Evolutionary conservation across 352 stramenopile species (phyloP), one percentile per base, ranked within the genome.

Genomic region (Lagenidium sp.): DNA sequence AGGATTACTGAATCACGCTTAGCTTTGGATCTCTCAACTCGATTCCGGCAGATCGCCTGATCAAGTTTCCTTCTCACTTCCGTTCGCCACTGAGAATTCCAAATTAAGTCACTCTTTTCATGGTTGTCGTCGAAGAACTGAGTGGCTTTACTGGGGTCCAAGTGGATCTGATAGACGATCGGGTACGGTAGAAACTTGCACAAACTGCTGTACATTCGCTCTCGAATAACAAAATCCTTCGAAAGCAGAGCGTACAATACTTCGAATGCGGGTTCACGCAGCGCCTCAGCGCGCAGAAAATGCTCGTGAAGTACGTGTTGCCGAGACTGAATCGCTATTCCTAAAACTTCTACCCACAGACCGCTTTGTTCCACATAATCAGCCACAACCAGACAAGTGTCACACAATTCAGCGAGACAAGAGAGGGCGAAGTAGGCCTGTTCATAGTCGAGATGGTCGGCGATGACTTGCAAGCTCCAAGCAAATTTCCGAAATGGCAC

Each of bases 51-150:
- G 43, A 91, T 86, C 35, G 87, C 72, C 36, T 82, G 46, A 32
- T 91, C 78, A 13, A 91, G 51, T 22, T 79, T 85, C 22, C 82
- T 76, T 3, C 78, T 75, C 25, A 91, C 78, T 54, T 78, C 73
- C 0, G 70, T 91, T 28, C 78, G 56, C 55, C 57, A 79, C 39
- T 84, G 65, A 12, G 75, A 86, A 49, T 91, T 86, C 78, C 78
- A 91, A 31, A 91, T 82, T 30, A 91, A 60, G 20, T 91, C 78
- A 19, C 72, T 85, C 42, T 88, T 91, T 7, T 88, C 73, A 41
- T 88, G 75, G 42, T 86, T 83, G 52, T 87, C 78, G 23, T 91
- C 78, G 25, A 91, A 91, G 44, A 88, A 88, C 35, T 80, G 61
- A 6, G 61, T 56, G 11, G 78, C 70, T 26, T 81, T 76, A 47